These are phyloP conservation scores for Ophiosphaerella herpotricha DNA, from an alignment of 2,329 filamentous ascomycete genomes.

Conservation along the genomic window DNA sequence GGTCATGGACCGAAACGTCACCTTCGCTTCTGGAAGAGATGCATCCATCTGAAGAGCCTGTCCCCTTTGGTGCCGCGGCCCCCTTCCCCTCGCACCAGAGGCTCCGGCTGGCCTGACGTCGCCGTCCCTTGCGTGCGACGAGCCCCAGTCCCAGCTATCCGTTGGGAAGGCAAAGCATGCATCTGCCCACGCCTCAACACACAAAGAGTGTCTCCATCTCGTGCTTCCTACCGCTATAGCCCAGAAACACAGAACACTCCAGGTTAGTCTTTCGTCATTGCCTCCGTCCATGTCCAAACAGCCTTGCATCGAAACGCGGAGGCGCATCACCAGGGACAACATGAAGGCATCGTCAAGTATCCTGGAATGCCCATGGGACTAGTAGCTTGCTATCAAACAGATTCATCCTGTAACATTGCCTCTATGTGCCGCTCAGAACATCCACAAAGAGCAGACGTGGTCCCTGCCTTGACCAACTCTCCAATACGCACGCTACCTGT, in stretches of 20 bases:
- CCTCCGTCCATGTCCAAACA: conserved; percentile 1
- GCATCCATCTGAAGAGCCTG: conserved; percentile 16
- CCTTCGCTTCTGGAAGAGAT: conserved; percentile 17
- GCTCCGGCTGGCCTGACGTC: conserved; percentile 6
- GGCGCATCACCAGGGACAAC: conserved; percentile 14
- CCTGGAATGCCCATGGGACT: conserved; percentile 24
- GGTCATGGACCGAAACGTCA: conserved; percentile 24
- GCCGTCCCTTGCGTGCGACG: conserved; percentile 25
- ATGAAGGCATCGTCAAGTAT: conserved; percentile 19
- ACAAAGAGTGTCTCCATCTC: conserved; percentile 18
- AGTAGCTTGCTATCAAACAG: not conserved
- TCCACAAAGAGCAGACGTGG: no score
- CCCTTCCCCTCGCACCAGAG: conserved; percentile 9
- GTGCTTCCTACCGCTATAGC: not conserved
- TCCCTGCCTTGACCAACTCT: conserved; percentile 10
- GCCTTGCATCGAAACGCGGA: conserved; percentile 5
- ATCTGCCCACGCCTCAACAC: conserved; percentile 17
- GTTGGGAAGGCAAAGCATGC: conserved; percentile 24
- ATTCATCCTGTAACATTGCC: no score
- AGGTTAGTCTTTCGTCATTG: not conserved
- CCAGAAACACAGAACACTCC: not conserved
- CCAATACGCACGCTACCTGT: conserved; percentile 23
- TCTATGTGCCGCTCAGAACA: no score
- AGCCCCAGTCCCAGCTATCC: conserved; percentile 24
- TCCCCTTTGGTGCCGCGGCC: conserved; percentile 10